Evolutionary conservation across 108 stramenopile species (phyloP).

Genomic region (Nitzschia palea): DNA sequence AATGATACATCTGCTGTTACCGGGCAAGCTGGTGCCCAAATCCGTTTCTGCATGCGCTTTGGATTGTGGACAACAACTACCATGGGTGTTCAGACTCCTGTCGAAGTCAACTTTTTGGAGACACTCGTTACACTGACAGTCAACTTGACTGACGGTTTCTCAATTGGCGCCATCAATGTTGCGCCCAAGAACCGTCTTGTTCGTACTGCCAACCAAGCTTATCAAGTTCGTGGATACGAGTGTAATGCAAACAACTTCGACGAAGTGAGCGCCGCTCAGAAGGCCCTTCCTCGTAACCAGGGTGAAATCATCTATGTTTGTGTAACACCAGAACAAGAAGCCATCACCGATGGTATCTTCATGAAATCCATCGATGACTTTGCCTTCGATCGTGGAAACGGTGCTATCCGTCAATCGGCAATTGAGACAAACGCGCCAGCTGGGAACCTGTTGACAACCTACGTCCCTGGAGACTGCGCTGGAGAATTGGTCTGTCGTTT

Average conservation of each 20-base stretch:
- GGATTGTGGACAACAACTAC: neutral
- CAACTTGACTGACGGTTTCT: conserved; percentile 13
- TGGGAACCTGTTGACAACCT: conserved; percentile 8
- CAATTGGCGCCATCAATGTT: neutral
- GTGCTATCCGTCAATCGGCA: conserved; percentile 13
- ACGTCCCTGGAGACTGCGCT: neutral
- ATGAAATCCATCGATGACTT: conserved; percentile 19
- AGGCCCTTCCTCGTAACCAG: conserved; percentile 1
- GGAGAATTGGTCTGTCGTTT: conserved; percentile 6
- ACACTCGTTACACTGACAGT: conserved; percentile 16
- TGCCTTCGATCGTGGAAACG: neutral
- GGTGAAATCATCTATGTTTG: conserved; percentile 15
- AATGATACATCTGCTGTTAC: neutral
- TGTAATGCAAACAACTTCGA: conserved; percentile 3
- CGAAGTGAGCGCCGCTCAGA: neutral
- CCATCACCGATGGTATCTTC: neutral
- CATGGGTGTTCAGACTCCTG: neutral
- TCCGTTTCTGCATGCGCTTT: conserved; percentile 6
- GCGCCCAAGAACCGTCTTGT: conserved; percentile 5
- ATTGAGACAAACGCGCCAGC: neutral
- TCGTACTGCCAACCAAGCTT: conserved; percentile 3
- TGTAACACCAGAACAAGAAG: conserved; percentile 8
- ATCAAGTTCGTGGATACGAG: conserved; percentile 7
- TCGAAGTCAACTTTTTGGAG: conserved; percentile 25
- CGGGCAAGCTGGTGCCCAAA: neutral